Conservation (phyloP, 345 rosid genomes). For the Lumnitzera racemosa region DNA sequence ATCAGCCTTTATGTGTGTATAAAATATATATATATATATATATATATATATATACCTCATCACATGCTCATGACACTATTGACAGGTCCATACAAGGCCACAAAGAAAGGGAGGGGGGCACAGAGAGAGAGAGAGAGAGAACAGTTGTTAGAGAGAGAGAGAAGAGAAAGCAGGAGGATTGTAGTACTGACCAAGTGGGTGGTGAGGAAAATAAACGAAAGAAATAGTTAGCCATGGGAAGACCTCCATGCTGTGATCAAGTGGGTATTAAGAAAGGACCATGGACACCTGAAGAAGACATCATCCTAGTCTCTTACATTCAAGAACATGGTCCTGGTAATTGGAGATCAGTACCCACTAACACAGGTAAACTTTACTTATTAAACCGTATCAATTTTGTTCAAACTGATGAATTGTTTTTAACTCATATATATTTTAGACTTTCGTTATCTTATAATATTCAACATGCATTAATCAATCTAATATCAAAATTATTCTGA, state of each 20-base stretch:
- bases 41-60: constrained; percentile 15
- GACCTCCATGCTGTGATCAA: constrained; percentile 92
- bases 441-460: too few species aligned
- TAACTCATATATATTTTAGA: too few species aligned
- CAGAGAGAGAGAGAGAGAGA: not conserved
- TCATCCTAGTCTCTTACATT: constrained; percentile 84
- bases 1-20: constrained; percentile 7
- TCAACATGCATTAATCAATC: too few species aligned
- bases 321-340: constrained; percentile 96
- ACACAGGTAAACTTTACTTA: constrained; percentile 44
- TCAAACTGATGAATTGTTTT: too few species aligned
- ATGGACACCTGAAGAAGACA: constrained; percentile 98
- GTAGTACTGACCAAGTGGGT: too few species aligned
- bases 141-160: not conserved
- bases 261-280: constrained; percentile 96
- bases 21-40: constrained; percentile 3
- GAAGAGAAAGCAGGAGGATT: constrained; percentile 1
- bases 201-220: not conserved
- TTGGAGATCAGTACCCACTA: constrained; percentile 96
- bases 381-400: too few species aligned
- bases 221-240: constrained; percentile 47
- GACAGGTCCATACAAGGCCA: too few species aligned
- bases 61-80: constrained; percentile 6
- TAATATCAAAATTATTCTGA: too few species aligned
- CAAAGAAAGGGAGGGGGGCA: too few species aligned